Evolutionary conservation across 352 stramenopile species (phyloP).

Genomic region (Plasmopara muralis): DNA sequence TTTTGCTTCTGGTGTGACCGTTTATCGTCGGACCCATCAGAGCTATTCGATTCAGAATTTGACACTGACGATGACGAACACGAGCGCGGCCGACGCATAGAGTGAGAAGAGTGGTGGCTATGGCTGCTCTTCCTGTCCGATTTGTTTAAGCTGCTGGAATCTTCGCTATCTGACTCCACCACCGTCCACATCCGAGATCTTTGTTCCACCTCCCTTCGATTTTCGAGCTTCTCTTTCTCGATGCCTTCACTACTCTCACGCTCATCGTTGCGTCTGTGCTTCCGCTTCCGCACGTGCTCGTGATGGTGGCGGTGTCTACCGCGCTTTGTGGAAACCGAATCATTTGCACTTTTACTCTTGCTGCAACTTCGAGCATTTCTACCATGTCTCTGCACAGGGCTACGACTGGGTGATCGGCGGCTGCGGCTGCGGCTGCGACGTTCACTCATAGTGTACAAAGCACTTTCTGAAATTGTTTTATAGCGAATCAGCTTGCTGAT

Average conservation of each 20-base stretch:
- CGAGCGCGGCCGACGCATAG: slow-evolving; percentile 26
- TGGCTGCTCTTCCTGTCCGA: slow-evolving; percentile 6
- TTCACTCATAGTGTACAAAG: too few relatives aligned
- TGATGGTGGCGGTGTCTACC: slow-evolving; percentile 7
- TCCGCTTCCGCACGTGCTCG: background rate
- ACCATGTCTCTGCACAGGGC: too few relatives aligned
- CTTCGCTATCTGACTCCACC: slow-evolving; percentile 28
- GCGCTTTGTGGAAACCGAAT: slow-evolving; percentile 22
- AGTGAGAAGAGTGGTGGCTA: slow-evolving; percentile 9
- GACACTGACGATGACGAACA: slow-evolving; percentile 18
- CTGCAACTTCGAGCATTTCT: slow-evolving; percentile 5
- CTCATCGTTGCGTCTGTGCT: slow-evolving; percentile 1
- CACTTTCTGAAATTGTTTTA: too few relatives aligned
- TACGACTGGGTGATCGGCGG: too few relatives aligned
- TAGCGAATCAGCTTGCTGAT: too few relatives aligned
- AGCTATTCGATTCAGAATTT: slow-evolving; percentile 25
- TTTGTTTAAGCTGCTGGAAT: slow-evolving; percentile 2
- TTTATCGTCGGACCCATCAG: slow-evolving; percentile 34
- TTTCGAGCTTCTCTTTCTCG: slow-evolving; percentile 24
- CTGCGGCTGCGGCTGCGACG: too few relatives aligned
- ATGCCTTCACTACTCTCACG: slow-evolving; percentile 10
- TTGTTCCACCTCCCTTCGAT: slow-evolving; percentile 32
- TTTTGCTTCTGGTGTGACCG: slow-evolving; percentile 14
- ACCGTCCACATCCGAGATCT: slow-evolving; percentile 41
- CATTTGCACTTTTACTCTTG: slow-evolving; percentile 11